Percentiles rank a stretch among this genome's conserved stretches.
phyloP scores from a whole-genome alignment of 768 basidiomycete species.

The Strobilomyces confusus region DNA sequence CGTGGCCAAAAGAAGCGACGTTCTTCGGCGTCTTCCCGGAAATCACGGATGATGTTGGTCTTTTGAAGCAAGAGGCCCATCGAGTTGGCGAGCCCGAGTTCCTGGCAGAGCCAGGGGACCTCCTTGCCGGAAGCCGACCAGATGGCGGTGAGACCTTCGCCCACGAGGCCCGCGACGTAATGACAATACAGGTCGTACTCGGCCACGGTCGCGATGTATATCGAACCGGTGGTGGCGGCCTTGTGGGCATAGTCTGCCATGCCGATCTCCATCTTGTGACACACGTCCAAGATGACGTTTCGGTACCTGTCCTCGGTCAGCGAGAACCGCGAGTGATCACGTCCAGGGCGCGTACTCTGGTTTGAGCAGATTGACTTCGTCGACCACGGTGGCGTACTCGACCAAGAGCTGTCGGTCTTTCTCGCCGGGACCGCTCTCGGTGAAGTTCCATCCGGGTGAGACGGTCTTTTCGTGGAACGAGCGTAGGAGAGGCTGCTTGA shows the following conservation, averaged over 20 bases:
- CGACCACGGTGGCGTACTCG: slow-evolving; percentile 76
- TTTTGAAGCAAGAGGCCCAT: slow-evolving; percentile 97
- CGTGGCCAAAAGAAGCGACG: slow-evolving; percentile 90
- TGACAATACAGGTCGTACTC: slow-evolving; percentile 99
- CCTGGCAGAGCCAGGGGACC: slow-evolving; percentile 61
- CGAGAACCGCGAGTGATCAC: neutral
- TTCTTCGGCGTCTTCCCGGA: slow-evolving; percentile 84
- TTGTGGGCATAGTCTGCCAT: slow-evolving; percentile 96
- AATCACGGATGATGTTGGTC: slow-evolving; percentile 97
- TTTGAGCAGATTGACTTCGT: slow-evolving; percentile 69
- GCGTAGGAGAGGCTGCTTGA: slow-evolving; percentile 84
- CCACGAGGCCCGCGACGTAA: slow-evolving; percentile 96
- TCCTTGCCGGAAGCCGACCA: slow-evolving; percentile 88
- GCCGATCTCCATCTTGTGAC: slow-evolving; percentile 82
- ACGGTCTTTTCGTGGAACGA: slow-evolving; percentile 76
- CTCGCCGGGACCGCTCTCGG: slow-evolving; percentile 78
- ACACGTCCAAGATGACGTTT: slow-evolving; percentile 77
- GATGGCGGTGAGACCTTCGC: slow-evolving; percentile 88
- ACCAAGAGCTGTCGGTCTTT: slow-evolving; percentile 83
- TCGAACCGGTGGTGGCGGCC: slow-evolving; percentile 63
- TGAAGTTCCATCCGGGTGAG: slow-evolving; percentile 83
- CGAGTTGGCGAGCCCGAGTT: slow-evolving; percentile 86
- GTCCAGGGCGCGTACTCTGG: slow-evolving; percentile 42
- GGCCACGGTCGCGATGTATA: slow-evolving; percentile 68
- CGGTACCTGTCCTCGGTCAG: slow-evolving; percentile 51